Percentiles rank a stretch among this genome's conserved stretches.
Conservation (phyloP, 225 moss, liverwort and hornwort genomes). For the Physcomitrium patens region DNA sequence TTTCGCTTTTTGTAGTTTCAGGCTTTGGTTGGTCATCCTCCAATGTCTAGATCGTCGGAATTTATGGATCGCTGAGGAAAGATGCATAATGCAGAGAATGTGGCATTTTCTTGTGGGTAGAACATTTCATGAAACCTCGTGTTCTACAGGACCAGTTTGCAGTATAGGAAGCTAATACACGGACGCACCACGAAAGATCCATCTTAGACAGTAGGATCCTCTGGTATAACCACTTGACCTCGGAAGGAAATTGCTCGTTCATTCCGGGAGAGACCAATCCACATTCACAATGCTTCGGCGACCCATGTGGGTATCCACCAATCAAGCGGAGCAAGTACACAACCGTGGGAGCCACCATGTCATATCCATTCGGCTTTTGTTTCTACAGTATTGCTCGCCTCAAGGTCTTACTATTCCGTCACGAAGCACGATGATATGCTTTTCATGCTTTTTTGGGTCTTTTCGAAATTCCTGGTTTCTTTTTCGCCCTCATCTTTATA, state of each 20-base stretch:
- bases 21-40: slow-evolving; percentile 24
- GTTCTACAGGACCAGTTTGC: slow-evolving; percentile 14
- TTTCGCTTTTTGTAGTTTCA: slow-evolving; percentile 31
- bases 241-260: slow-evolving; percentile 22
- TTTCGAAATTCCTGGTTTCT: slow-evolving; percentile 11
- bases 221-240: slow-evolving; percentile 34
- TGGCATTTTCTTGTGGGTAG: background rate
- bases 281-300: slow-evolving; percentile 24
- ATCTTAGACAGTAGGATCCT: slow-evolving; percentile 30
- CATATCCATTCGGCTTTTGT: slow-evolving; percentile 17
- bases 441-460: slow-evolving; percentile 5
- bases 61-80: slow-evolving; percentile 21
- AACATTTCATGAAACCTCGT: slow-evolving; percentile 11
- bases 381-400: background rate
- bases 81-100: slow-evolving; percentile 22
- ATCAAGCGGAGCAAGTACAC: slow-evolving; percentile 29
- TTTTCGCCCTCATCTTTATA: too few species aligned
- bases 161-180: slow-evolving; percentile 28
- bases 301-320: slow-evolving; percentile 38
- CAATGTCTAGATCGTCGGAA: background rate
- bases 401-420: background rate
- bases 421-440: slow-evolving; percentile 9
- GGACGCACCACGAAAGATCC: slow-evolving; percentile 27
- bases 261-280: slow-evolving; percentile 39
- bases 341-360: slow-evolving; percentile 39